These are phyloP conservation scores for Nemania sp. DNA, from an alignment of 2,329 filamentous ascomycete species.

Conservation along the genomic window DNA sequence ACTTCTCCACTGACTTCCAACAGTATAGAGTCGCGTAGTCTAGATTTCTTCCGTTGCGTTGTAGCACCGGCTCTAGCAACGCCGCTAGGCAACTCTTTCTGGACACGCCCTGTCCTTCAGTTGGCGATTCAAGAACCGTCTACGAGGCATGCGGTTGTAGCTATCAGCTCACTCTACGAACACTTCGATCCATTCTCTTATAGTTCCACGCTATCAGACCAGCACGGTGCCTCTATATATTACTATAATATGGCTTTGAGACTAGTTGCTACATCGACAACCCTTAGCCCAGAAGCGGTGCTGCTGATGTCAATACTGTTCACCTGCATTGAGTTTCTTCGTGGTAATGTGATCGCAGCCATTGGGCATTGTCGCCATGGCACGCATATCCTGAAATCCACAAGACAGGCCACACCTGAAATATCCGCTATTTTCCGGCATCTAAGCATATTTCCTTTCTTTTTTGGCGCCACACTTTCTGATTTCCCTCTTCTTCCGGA, in stretches of 20 bases:
- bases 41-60: slow-evolving; percentile 41
- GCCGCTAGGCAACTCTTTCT: slow-evolving; percentile 32
- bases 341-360: slow-evolving; percentile 61
- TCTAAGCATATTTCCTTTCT: slow-evolving; percentile 39
- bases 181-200: slow-evolving; percentile 20
- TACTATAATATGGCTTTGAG: slow-evolving; percentile 39
- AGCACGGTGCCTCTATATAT: neutral
- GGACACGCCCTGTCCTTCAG: slow-evolving; percentile 38
- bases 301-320: slow-evolving; percentile 55
- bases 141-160: slow-evolving; percentile 38
- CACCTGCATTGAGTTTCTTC: slow-evolving; percentile 66
- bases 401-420: slow-evolving; percentile 23
- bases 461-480: slow-evolving; percentile 32
- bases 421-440: slow-evolving; percentile 32
- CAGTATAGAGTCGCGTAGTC: slow-evolving; percentile 25
- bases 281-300: slow-evolving; percentile 16
- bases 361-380: slow-evolving; percentile 52
- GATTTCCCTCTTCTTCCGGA: slow-evolving; percentile 31
- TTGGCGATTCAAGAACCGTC: slow-evolving; percentile 33
- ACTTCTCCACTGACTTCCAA: slow-evolving; percentile 21
- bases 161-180: slow-evolving; percentile 40
- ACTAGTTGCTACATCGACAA: slow-evolving; percentile 27
- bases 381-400: slow-evolving; percentile 34
- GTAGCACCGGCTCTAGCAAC: slow-evolving; percentile 34
- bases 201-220: neutral